Base-by-base conservation (phyloP, 768 basidiomycete species). In the Lactarius tabidus region DNA sequence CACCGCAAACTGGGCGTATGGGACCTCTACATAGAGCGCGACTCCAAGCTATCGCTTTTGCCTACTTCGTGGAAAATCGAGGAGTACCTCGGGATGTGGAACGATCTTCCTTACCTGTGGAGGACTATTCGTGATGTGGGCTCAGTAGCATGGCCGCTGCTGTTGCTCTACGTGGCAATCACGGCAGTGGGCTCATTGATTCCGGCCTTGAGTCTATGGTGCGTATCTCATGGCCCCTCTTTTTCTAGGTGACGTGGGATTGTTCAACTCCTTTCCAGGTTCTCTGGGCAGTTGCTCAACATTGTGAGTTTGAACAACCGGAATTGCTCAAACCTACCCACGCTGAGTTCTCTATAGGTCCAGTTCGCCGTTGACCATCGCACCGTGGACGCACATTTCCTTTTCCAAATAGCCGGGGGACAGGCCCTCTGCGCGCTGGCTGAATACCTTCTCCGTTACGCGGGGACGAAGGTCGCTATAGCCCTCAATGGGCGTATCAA, bases 1-100 rank as follows among this genome's bases (percentile, higher is more conserved):
- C 87, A 89, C 69, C 84, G 82, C 8, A 79, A 77, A 33, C 62
- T 90, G 41, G 90, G 90, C 55, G 84, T 90, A 41, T 92, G 90
- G 90, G 88, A 91, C 71, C 75, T 90, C 52, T 92, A 91, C 72
- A 83, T 89, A 71, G 84, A 90, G 69, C 77, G 75, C 28, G 74
- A 76, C 28, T 72, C 80, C 35, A 74, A 78, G 48, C 68, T 83
- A 15, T 65, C 28, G 48, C 65, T 39, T 72, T 69, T 35, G 72
- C 77, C 26, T 60, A 81, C 51, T 79, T 85, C 17, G 77, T 80
- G 8, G 74, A 76, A 75, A 51, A 70, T 85, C 8, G 81, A 87
- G 72, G 76, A 78, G 3, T 78, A 79, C 17, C 73, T 81, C 9
- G 82, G 83, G 58, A 75, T 85, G 65, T 66, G 77, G 29, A 78